These are phyloP conservation scores for Penicillium sp. DNA, from an alignment of 2,329 filamentous ascomycete genomes.

Conservation along the genomic window DNA sequence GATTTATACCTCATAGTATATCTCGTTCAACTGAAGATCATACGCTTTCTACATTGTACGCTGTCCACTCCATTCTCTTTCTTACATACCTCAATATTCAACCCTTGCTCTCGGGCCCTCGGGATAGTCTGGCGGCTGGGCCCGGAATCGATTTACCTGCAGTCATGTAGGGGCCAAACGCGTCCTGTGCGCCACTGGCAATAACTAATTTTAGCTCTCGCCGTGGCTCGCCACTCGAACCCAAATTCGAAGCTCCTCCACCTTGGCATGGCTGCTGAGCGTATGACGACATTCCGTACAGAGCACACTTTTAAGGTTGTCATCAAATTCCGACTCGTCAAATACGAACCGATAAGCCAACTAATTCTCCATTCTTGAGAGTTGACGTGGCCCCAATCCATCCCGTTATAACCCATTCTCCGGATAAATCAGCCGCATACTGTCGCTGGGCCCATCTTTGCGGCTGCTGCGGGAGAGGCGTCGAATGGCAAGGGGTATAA, in stretches of 20 bases:
- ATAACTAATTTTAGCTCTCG: conserved; percentile 1
- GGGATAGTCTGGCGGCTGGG: neutral
- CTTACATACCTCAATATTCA: neutral
- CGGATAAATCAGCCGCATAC: conserved; percentile 13
- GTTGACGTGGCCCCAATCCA: neutral
- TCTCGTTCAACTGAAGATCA: neutral
- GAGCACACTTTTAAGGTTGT: neutral
- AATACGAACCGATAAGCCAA: neutral
- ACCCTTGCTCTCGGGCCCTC: neutral
- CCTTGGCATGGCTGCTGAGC: neutral
- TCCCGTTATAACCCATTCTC: conserved; percentile 16
- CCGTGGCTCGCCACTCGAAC: neutral
- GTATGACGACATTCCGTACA: neutral
- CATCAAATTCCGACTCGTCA: neutral
- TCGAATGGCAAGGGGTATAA: neutral
- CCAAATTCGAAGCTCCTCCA: neutral
- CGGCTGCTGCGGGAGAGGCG: neutral
- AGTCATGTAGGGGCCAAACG: conserved; percentile 15
- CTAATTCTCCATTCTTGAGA: neutral
- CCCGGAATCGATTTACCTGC: neutral
- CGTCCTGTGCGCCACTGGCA: conserved; percentile 12
- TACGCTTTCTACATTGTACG: too few relatives aligned
- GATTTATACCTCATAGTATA: neutral
- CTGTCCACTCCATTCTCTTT: too few relatives aligned
- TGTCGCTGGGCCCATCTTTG: neutral